Base-by-base conservation (phyloP, 345 rosid species). In the Heritiera fomes region DNA sequence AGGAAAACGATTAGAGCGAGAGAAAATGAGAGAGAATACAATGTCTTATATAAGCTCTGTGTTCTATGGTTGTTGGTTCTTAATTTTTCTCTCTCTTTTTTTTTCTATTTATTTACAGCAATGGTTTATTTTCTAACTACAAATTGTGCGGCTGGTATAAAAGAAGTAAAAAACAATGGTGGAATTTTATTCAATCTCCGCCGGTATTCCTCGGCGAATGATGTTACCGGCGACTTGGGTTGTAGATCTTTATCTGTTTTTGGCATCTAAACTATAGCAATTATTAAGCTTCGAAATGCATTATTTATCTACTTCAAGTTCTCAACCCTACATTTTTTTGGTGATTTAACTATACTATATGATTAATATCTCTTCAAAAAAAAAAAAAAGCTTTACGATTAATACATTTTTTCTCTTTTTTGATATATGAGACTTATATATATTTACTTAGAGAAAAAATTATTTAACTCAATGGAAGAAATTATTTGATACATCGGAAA, bases 11-110 rank as follows among this genome's bases (percentile, higher is more conserved):
- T 38, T 72, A 79, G 65, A 53, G 81, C 61, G 46, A 71, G 63
- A 61, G 71, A 78, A 69, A 84, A 79, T 64, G 60, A 34, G 79
- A 73, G 75, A 77, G 79, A 83, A 81, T 73, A 69, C 32, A 67
- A 77, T 77, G 83, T 55, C 86, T 84, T 85, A 79, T 83, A 87
- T 86, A 86, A 75, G 67, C 78, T 58, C 77, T 68, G 17, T 71
- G 12, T 41, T 58, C 46, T 80, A 15, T 80, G 52, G 69, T 69
- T 80, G 52, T 78, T 68, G 18, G 6, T 59, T 34, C 28, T 70
- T 32, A 68, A 17, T 28, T 46, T 9, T 46, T 46, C 49, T 46
- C 49, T 46, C 49, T 73, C 17, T 47, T 15, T 28, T 45, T 56
- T 32, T 73, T 18, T 2, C 6, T 41, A 34, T 41, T 2, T 60